Evolutionary conservation across 83 land plant species (phyloP).

Genomic region (Larix sibirica): DNA sequence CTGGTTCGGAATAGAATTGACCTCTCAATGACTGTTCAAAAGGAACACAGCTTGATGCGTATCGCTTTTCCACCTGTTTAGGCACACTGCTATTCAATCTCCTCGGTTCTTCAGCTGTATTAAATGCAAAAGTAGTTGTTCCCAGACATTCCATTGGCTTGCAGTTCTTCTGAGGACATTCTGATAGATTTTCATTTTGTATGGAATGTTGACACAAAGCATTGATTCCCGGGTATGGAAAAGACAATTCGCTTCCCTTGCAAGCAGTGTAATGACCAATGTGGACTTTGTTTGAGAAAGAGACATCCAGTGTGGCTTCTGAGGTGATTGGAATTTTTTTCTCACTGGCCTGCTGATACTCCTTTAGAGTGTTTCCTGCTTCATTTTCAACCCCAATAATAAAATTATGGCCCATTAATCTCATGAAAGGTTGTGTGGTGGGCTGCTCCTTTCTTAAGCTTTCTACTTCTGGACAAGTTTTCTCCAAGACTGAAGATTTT

Average conservation of each 20-base stretch:
- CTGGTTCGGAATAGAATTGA: background rate
- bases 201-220: background rate
- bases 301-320: background rate
- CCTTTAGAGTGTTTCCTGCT: background rate
- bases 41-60: background rate
- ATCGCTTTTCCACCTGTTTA: background rate
- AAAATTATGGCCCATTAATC: slow-evolving; percentile 4
- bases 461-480: background rate
- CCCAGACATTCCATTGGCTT: background rate
- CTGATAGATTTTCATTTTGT: background rate
- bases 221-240: background rate
- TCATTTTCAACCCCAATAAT: background rate
- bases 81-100: background rate
- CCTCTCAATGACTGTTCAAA: background rate
- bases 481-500: background rate
- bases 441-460: background rate
- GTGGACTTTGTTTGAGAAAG: background rate
- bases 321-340: background rate
- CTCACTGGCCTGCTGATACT: background rate
- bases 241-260: background rate
- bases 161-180: background rate
- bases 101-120: background rate
- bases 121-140: background rate
- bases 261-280: background rate
- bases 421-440: background rate